Evolutionary conservation across 306 rosid species (phyloP).

Genomic region (Citrullus colocynthis): DNA sequence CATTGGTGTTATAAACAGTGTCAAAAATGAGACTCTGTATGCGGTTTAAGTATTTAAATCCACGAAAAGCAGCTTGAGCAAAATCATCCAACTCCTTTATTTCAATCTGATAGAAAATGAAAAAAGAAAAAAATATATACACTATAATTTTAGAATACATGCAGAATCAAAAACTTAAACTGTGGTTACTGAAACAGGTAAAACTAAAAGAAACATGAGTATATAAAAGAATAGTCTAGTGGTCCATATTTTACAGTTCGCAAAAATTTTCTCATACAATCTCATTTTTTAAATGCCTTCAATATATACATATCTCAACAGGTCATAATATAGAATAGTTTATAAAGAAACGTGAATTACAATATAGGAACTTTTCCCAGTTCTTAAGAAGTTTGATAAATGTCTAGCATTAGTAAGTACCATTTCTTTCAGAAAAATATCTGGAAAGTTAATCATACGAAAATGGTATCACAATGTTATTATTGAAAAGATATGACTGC

Average conservation of each 20-base stretch:
- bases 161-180: constrained; percentile 4
- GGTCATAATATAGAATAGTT: not conserved
- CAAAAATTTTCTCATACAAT: not conserved
- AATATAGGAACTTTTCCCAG: not conserved
- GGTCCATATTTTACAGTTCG: not conserved
- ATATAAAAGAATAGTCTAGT: not conserved
- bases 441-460: not conserved
- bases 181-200: not conserved
- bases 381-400: not conserved
- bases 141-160: constrained; percentile 3
- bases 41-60: constrained; percentile 78
- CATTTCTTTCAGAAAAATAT: not conserved
- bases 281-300: not conserved
- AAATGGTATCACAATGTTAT: not conserved
- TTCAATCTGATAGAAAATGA: constrained; percentile 55
- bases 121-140: constrained; percentile 2
- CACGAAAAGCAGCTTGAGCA: constrained; percentile 97
- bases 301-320: not conserved
- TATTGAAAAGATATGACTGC: not conserved
- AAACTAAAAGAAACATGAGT: not conserved
- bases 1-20: constrained; percentile 79
- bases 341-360: not conserved
- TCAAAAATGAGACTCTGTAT: constrained; percentile 87
- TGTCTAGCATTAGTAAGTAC: not conserved
- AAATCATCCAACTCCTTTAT: constrained; percentile 81